Base-by-base conservation (phyloP, 2,329 filamentous ascomycete genomes). In the Trichoderma gracile region DNA sequence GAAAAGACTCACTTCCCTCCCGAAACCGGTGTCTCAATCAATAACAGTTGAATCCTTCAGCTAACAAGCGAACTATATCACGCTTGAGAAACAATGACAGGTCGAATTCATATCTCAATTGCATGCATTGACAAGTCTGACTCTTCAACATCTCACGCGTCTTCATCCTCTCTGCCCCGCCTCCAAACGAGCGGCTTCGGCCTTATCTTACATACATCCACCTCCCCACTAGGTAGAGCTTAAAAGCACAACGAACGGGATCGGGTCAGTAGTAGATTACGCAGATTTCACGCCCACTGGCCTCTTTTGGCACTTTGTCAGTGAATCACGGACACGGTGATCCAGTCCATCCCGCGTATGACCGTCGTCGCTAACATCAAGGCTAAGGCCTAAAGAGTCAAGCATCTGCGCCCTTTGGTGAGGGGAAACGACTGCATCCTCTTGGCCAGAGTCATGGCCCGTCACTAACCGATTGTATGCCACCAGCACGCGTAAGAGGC, bases 371-470 rank as follows among this genome's bases (percentile, higher is more conserved):
- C 25, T 33, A 33, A 33, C 30, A 33, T 33, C 15, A 47, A 19
- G 23, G 15, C 46, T 45, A 54, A 43, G 23, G 49, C 25, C 33
- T 19, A 33, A 52, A 50, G 17, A 60, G 27, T 19, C 23, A 45
- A 59, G 40, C 56, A 59, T 40, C 56, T 21, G 46, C 56, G 56
- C 56, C 56, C 56, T 59, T 59, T 50, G 21, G 45, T 59, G 56
- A 59, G 56, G 56, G 56, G 56, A 21, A 55, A 43, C 33, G 14
- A 17, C 21, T 4, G 4, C 12, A 19, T 3, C 12, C 19, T n/a
- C 15, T 49, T 59, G 19, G 56, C 56, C 27, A 43, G 23, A 42
- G 21, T 6, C 47, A 50, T 50, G 30, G 15, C 17, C 52, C 53
- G 33, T 19, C 17, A 25, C 45, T 50, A 59, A 38, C 56, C 45